Evolutionary conservation across 1,139 yeast genomes (phyloP).

Genomic region (Candida smagusa): DNA sequence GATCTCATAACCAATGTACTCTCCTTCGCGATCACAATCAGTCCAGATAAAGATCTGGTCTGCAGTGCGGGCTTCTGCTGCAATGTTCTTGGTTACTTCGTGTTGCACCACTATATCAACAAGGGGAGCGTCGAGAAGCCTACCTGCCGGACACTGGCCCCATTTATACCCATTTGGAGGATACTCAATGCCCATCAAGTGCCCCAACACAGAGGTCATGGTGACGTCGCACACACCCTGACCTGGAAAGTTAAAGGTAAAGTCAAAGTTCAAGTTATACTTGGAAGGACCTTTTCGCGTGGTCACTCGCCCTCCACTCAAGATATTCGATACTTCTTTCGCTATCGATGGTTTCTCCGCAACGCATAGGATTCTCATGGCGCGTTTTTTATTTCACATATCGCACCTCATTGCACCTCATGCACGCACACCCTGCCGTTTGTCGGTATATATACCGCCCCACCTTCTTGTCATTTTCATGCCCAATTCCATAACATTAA

Average conservation of each 20-base stretch:
- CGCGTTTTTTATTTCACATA: too few relatives aligned
- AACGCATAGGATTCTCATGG: slow-evolving; percentile 80
- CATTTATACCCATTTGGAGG: slow-evolving; percentile 56
- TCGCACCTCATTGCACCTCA: too few relatives aligned
- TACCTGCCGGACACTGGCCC: slow-evolving; percentile 66
- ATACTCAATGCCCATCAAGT: slow-evolving; percentile 65
- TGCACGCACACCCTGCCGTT: too few relatives aligned
- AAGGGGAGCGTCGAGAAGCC: slow-evolving; percentile 67
- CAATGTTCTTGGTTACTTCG: slow-evolving; percentile 67
- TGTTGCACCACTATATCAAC: slow-evolving; percentile 36
- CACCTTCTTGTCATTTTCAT: too few relatives aligned
- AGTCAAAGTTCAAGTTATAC: slow-evolving; percentile 79
- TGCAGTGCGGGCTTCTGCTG: slow-evolving; percentile 58
- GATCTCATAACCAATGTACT: slow-evolving; percentile 88
- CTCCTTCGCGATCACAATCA: slow-evolving; percentile 98
- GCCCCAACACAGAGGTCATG: slow-evolving; percentile 92
- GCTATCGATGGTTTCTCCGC: slow-evolving; percentile 98
- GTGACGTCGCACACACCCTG: slow-evolving; percentile 73
- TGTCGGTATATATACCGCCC: too few relatives aligned
- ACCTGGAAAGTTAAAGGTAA: slow-evolving; percentile 55
- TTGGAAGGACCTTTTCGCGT: slow-evolving; percentile 52
- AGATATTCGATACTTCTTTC: slow-evolving; percentile 70
- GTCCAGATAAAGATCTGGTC: slow-evolving; percentile 89
- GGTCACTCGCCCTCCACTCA: slow-evolving; percentile 67
- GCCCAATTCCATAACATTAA: too few relatives aligned